Conservation (phyloP, 257 asterid species). For the Salvia splendens region DNA sequence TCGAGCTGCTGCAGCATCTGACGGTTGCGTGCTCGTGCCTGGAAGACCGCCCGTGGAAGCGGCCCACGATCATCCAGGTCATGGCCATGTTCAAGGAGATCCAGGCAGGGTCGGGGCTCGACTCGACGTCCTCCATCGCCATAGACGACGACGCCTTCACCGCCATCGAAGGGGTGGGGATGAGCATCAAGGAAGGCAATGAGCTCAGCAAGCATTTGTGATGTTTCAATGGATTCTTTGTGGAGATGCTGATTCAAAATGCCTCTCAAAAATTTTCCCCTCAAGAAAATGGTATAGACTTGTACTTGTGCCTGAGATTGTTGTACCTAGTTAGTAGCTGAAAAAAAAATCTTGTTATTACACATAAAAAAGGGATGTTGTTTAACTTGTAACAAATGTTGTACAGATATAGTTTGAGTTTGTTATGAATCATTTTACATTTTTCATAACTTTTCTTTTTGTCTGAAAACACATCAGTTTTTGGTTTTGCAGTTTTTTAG, state of each 20-base stretch:
- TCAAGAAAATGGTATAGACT: conserved; percentile 1
- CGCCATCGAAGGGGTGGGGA: conserved; percentile 57
- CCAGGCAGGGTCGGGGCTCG: conserved; percentile 74
- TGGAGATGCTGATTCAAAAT: conserved; percentile 6
- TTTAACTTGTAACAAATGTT: conserved; percentile 67
- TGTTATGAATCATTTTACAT: conserved; percentile 37
- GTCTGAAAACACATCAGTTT: conserved; percentile 31
- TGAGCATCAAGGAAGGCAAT: conserved; percentile 86
- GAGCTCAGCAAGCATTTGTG: conserved; percentile 69
- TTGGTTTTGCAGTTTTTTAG: conserved; percentile 37
- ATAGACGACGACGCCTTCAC: conserved; percentile 45
- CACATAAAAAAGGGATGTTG: conserved; percentile 38
- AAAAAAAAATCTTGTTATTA: conserved; percentile 42
- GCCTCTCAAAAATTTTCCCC: conserved; percentile 28
- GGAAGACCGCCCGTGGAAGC: conserved; percentile 80
- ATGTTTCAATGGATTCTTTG: conserved; percentile 14
- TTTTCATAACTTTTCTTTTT: conserved; percentile 15
- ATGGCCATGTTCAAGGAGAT: conserved; percentile 85
- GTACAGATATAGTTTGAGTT: conserved; percentile 73
- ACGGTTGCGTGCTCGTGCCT: conserved; percentile 75
- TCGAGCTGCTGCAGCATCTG: conserved; percentile 74
- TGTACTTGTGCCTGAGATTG: conserved; percentile 33
- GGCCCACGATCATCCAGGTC: conserved; percentile 88
- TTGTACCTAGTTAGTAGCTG: conserved; percentile 52
- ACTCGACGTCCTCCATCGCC: conserved; percentile 54